phyloP scores from a whole-genome alignment of 352 stramenopile genomes.

The Peronospora tabacina region DNA sequence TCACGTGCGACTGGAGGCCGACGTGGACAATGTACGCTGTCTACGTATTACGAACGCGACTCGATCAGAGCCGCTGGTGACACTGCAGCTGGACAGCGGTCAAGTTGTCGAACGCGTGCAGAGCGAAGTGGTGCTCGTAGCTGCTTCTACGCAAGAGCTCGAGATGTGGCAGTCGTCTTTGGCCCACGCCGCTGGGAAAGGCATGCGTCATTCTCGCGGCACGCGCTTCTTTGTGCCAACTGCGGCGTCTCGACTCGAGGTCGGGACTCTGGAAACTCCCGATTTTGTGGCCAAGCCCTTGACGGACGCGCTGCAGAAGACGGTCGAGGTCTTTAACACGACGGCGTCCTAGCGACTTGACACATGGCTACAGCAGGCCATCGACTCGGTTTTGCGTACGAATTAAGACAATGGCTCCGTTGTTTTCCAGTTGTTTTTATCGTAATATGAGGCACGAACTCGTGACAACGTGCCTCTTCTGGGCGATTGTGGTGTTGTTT shows the following conservation, averaged over 20 bases:
- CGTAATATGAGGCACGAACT: slow-evolving; percentile 28
- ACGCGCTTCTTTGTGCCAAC: slow-evolving; percentile 83
- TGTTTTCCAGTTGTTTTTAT: slow-evolving; percentile 7
- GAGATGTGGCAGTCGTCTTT: slow-evolving; percentile 87
- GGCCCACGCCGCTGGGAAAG: slow-evolving; percentile 69
- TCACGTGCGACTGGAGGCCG: slow-evolving; percentile 61
- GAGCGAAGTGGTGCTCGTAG: slow-evolving; percentile 68
- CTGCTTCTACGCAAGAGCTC: slow-evolving; percentile 59
- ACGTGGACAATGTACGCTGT: slow-evolving; percentile 39
- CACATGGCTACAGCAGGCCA: slow-evolving; percentile 10
- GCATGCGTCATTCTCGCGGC: slow-evolving; percentile 69
- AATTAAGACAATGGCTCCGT: not conserved
- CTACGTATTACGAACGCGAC: slow-evolving; percentile 68
- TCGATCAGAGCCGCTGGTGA: slow-evolving; percentile 55
- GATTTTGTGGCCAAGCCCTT: slow-evolving; percentile 73
- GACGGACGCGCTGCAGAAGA: slow-evolving; percentile 67
- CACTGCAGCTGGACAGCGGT: slow-evolving; percentile 73
- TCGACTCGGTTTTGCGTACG: slow-evolving; percentile 17
- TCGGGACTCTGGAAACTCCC: slow-evolving; percentile 70
- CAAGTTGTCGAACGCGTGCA: slow-evolving; percentile 76
- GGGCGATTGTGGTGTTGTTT: slow-evolving; percentile 46
- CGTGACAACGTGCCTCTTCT: slow-evolving; percentile 37
- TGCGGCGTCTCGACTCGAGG: slow-evolving; percentile 64
- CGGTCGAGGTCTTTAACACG: slow-evolving; percentile 80
- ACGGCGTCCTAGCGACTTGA: slow-evolving; percentile 34